phyloP scores from a whole-genome alignment of 805 yeast genomes.

The Starmerella cellae region DNA sequence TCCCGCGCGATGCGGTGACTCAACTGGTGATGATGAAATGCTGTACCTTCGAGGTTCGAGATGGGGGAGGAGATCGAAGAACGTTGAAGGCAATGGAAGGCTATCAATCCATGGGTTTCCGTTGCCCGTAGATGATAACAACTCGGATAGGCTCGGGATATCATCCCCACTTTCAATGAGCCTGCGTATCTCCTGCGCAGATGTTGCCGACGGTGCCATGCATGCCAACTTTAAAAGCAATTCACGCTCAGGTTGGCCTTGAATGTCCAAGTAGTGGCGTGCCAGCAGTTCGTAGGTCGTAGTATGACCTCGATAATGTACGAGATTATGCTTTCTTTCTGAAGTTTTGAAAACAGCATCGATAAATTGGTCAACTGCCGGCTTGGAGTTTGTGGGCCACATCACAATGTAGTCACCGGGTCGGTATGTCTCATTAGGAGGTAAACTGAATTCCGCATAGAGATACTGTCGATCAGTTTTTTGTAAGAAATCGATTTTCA shows the following conservation, averaged over 20 bases:
- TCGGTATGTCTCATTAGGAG: constrained; percentile 36
- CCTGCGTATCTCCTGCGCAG: constrained; percentile 31
- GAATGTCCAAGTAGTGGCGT: constrained; percentile 61
- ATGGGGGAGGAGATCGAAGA: constrained; percentile 54
- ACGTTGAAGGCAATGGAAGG: constrained; percentile 45
- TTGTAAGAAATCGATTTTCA: not conserved
- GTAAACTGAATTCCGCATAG: constrained; percentile 58
- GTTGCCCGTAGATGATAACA: constrained; percentile 41
- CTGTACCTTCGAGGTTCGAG: constrained; percentile 77
- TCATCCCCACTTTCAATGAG: constrained; percentile 43
- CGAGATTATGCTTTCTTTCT: constrained; percentile 29
- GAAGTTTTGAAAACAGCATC: constrained; percentile 40
- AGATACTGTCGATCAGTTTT: constrained; percentile 27
- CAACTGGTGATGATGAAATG: constrained; percentile 61
- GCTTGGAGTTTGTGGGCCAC: constrained; percentile 68
- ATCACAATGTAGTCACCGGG: constrained; percentile 84
- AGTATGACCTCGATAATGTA: constrained; percentile 44
- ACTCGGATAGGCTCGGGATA: constrained; percentile 54
- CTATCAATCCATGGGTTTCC: constrained; percentile 49
- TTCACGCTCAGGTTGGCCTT: constrained; percentile 72
- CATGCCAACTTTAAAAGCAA: constrained; percentile 47
- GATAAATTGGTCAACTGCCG: constrained; percentile 43
- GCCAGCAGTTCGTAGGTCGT: constrained; percentile 59
- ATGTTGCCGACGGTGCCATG: constrained; percentile 49
- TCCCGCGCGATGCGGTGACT: constrained; percentile 54